Base-by-base conservation (phyloP, 805 yeast species). In the Komagataella mondaviorum region DNA sequence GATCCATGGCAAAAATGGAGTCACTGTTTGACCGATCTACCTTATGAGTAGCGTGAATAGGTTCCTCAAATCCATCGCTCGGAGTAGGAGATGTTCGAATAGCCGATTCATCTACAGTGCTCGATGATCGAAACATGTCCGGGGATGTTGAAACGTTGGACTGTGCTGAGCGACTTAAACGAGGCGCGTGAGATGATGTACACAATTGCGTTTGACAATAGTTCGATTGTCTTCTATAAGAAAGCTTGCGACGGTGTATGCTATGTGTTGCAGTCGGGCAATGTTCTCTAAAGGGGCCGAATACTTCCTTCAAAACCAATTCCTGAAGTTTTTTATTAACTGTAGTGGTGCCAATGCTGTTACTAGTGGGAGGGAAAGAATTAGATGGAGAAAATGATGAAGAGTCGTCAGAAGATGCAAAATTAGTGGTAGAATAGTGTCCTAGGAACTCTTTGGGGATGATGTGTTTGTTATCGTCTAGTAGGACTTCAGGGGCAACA, bases 391-490 rank as follows among this genome's bases (percentile, higher is more conserved):
- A 49, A 45, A 14, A 8, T n/a, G 16, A 23, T 36, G 22, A 10
- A 17, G 23, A 17, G 39, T 18, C 16, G 16, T 12, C 47, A 18
- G 36, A 20, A 47, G 44, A 30, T 30, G 39, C 39, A 14, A 30
- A 7, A 30, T 30, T 30, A 30, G 39, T 30, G 3, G 69, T 60
- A 4, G 86, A 75, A 59, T 79, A 83, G 51, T 77, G 80, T 54
- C 74, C 74, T 80, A 88, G 78, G 55, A 88, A 64, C 2, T 89
- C 81, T 52, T 83, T 84, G 0, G 98, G 96, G 36, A 91, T 83
- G 51, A 91, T 90, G 65, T 91, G 99, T 53, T 79, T 83, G 64
- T 91, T 91, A 60, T 91, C 98, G 63, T 88, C 90, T 39, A 91
- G 72, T 1, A 86, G 81, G n/a, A 91, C 98, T 60, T 88, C 96